Conservation (phyloP, 768 basidiomycete genomes). For the Thelephora aurantiotincta region DNA sequence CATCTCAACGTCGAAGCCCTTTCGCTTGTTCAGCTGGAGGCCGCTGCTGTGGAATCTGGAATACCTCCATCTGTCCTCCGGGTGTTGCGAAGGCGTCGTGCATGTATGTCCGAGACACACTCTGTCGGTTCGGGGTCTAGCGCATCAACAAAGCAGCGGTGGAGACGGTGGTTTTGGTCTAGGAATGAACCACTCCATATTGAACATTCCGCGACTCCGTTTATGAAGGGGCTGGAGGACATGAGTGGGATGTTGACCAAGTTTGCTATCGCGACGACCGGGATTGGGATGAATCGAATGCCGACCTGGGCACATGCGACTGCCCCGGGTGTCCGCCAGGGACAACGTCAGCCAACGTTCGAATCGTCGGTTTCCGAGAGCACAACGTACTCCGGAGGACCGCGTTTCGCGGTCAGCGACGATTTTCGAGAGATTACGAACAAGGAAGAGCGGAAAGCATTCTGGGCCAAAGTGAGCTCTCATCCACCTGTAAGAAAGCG, state of each 20-base stretch:
- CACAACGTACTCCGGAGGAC: no score
- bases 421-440: no score
- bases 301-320: not conserved
- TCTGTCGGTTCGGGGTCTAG: not conserved
- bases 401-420: no score
- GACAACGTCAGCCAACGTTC: no score
- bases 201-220: not conserved
- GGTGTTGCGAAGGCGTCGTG: conserved; percentile 4
- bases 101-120: not conserved
- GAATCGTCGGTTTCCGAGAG: no score
- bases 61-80: conserved; percentile 37
- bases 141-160: not conserved
- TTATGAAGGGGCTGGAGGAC: conserved; percentile 25
- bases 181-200: not conserved
- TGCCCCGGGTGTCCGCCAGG: no score
- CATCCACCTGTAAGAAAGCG: not conserved
- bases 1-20: conserved; percentile 53
- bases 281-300: conserved; percentile 1
- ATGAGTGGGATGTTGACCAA: conserved; percentile 43
- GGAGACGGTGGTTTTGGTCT: no score
- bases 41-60: conserved; percentile 55
- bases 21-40: conserved; percentile 36
- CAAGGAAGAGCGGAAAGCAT: conserved; percentile 34
- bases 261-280: conserved; percentile 29
- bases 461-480: conserved; percentile 33